These are phyloP conservation scores for Oxytropis ochrocephala DNA, from an alignment of 306 rosid genomes.

Conservation along the genomic window DNA sequence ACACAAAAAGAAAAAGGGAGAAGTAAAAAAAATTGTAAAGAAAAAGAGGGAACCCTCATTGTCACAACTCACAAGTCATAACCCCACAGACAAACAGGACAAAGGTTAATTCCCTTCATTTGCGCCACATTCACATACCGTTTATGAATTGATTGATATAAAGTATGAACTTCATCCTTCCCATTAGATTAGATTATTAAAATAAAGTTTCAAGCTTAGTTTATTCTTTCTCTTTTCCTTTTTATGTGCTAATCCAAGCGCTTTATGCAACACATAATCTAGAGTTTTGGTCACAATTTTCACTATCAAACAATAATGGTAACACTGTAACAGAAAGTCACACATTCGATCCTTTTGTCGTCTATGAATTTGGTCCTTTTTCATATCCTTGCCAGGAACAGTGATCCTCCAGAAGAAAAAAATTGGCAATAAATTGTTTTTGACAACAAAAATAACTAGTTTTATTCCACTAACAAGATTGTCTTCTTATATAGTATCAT, in stretches of 20 bases:
- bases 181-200: not conserved
- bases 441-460: not conserved
- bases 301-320: not conserved
- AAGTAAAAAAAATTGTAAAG: not conserved
- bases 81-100: slow-evolving; percentile 20
- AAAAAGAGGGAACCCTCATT: not conserved
- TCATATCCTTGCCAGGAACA: not conserved
- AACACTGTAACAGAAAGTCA: not conserved
- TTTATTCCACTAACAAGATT: not conserved
- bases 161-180: not conserved
- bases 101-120: not conserved
- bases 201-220: not conserved
- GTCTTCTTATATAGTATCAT: not conserved
- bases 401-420: not conserved
- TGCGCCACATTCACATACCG: not conserved
- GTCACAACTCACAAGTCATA: not conserved
- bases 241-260: not conserved
- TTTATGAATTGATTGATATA: not conserved
- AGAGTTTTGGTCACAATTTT: slow-evolving; percentile 7
- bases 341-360: slow-evolving; percentile 17
- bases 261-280: not conserved
- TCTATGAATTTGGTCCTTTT: slow-evolving; percentile 2
- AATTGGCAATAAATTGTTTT: not conserved
- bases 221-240: not conserved
- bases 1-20: not conserved